phyloP scores from a whole-genome alignment of 2,329 filamentous ascomycete genomes.

The Verticillium tricorpus region DNA sequence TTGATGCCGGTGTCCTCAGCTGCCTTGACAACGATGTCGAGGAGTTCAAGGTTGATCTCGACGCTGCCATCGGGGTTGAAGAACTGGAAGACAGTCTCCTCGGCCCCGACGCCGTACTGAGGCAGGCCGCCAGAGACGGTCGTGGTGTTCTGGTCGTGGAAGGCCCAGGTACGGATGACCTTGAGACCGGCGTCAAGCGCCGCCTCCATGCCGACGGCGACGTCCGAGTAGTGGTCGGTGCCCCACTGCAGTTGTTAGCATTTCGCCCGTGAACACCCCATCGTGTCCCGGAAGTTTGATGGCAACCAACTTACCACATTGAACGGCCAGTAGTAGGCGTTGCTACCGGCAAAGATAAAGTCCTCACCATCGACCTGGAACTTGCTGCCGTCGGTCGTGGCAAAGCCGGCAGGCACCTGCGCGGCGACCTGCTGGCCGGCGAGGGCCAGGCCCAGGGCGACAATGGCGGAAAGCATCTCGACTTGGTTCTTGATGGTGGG shows the following conservation, averaged over 20 bases:
- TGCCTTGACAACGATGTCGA: constrained; percentile 47
- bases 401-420: constrained; percentile 1
- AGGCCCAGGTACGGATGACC: constrained; percentile 53
- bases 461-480: neutral
- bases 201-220: constrained; percentile 38
- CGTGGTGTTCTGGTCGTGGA: constrained; percentile 52
- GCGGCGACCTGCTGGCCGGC: neutral
- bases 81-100: constrained; percentile 38
- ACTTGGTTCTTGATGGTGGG: neutral
- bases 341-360: constrained; percentile 53
- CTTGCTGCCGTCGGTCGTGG: constrained; percentile 25
- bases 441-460: neutral
- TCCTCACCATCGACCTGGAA: constrained; percentile 50
- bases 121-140: constrained; percentile 40
- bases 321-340: constrained; percentile 54
- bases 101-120: constrained; percentile 45
- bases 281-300: neutral
- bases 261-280: neutral
- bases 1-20: constrained; percentile 46
- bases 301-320: constrained; percentile 33
- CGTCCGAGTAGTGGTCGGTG: constrained; percentile 33
- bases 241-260: constrained; percentile 18
- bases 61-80: constrained; percentile 13
- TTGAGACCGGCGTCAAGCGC: constrained; percentile 43
- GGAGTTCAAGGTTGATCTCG: constrained; percentile 29